Base-by-base conservation (phyloP, 257 asterid genomes). In the Nicotiana sylvestris region DNA sequence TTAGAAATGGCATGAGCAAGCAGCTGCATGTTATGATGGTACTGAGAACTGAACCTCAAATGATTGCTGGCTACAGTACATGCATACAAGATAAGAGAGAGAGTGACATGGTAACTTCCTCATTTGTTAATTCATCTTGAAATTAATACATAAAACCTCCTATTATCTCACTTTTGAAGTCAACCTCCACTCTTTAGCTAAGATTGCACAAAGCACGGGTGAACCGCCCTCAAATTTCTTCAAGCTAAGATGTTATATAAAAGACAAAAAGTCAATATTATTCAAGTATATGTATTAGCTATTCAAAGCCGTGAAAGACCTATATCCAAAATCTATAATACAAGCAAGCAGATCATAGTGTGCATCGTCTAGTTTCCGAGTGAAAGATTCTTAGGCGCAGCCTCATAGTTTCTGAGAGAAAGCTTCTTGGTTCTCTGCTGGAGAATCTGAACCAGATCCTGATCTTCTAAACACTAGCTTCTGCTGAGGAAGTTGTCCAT, bases 401-500 rank as follows among this genome's bases (percentile, higher is more conserved):
- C 60, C 64, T 74, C 62, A 76, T 51, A 51, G 9, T 81, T 53
- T 82, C 39, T 72, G 87, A 4, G 95, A 85, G 65, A 89, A 78
- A 11, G 90, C 88, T 87, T 89, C 92, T 68, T 82, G 83, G 87
- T 76, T 86, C 81, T 87, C 93, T 6, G 95, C 82, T n/a, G 93
- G 83, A 9, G 80, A 3, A 15, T 87, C 91, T 0, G 90, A 58
- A 65, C 65, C 90, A 11, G 94, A 84, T 25, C 82, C 90, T 65
- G 69, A 46, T 87, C 84, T 89, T 78, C 83, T 88, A 70, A 94
- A 94, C 43, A 88, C 90, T 27, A 95, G 93, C 89, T 92, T 95
- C 87, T 90, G 93, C 89, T 92, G 98, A 16, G 99, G 99, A 74
- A 89, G 87, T 84, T 94, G 98, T 5, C 98, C 98, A 43, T 94